Conservation (phyloP, 2,329 filamentous ascomycete genomes). For the Uncinocarpus reesii region DNA sequence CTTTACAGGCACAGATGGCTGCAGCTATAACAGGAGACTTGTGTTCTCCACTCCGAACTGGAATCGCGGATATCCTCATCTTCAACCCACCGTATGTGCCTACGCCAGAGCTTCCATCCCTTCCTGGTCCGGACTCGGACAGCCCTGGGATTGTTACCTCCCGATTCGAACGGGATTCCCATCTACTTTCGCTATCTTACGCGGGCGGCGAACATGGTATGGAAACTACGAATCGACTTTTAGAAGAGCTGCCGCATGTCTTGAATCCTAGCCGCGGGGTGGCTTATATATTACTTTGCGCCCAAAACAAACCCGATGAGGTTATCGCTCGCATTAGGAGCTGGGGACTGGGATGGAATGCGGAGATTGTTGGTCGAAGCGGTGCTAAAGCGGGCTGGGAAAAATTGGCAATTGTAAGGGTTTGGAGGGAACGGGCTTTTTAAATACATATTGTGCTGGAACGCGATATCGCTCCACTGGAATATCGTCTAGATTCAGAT, state of each 20-base stretch:
- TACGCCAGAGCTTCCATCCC: constrained; percentile 58
- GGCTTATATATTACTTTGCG: constrained; percentile 81
- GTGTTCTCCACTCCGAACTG: constrained; percentile 47
- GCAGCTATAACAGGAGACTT: constrained; percentile 64
- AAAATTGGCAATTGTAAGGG: constrained; percentile 76
- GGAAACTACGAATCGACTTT: constrained; percentile 76
- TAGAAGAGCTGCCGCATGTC: constrained; percentile 56
- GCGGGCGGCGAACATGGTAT: constrained; percentile 85
- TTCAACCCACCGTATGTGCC: constrained; percentile 98
- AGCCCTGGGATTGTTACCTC: constrained; percentile 14
- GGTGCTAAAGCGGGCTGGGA: constrained; percentile 91
- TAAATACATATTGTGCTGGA: constrained; percentile 4
- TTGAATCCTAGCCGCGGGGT: constrained; percentile 58
- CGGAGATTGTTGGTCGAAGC: constrained; percentile 67
- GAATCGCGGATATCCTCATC: constrained; percentile 67
- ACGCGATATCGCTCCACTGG: background rate
- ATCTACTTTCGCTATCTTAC: constrained; percentile 74
- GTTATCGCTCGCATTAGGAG: constrained; percentile 54
- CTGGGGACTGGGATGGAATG: constrained; percentile 58
- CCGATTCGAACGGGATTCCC: constrained; percentile 68
- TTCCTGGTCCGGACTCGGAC: constrained; percentile 5
- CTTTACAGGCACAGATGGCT: constrained; percentile 45
- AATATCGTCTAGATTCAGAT: background rate
- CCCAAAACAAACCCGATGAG: constrained; percentile 72
- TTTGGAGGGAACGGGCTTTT: constrained; percentile 51